Evolutionary conservation across 768 basidiomycete genomes (phyloP).

Genomic region (Suillus subluteus): DNA sequence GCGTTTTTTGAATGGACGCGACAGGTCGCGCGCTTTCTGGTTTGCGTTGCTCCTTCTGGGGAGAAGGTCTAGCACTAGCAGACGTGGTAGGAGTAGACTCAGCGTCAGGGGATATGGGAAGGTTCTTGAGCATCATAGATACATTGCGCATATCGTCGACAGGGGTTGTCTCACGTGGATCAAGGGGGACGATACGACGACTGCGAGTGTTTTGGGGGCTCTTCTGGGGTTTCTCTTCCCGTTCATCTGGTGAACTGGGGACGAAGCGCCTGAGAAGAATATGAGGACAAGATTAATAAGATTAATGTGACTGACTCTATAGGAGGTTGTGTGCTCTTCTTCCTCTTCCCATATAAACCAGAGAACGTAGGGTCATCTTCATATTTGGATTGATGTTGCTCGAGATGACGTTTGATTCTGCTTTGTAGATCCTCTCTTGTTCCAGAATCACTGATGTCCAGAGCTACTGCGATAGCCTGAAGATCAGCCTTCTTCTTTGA

Average conservation of each 20-base stretch:
- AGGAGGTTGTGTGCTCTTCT: conserved; percentile 34
- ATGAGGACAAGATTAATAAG: background rate
- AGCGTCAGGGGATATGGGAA: conserved; percentile 42
- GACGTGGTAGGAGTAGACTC: conserved; percentile 14
- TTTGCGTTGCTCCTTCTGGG: conserved; percentile 19
- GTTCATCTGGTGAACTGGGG: conserved; percentile 20
- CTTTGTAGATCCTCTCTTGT: conserved; percentile 65
- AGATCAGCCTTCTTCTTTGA: conserved; percentile 74
- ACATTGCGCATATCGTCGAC: conserved; percentile 52
- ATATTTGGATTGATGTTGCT: conserved; percentile 52
- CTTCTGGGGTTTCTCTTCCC: conserved; percentile 12
- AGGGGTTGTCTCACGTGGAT: conserved; percentile 47
- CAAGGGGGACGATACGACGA: conserved; percentile 22
- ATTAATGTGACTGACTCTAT: conserved; percentile 16
- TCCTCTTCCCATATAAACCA: conserved; percentile 51
- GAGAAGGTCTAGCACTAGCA: conserved; percentile 18
- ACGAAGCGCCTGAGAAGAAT: conserved; percentile 19
- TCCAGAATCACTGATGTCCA: conserved; percentile 55
- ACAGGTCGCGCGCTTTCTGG: conserved; percentile 10
- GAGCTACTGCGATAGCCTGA: conserved; percentile 59
- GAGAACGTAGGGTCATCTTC: conserved; percentile 61
- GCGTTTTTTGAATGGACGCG: conserved; percentile 33
- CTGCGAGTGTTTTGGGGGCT: conserved; percentile 26
- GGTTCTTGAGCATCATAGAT: conserved; percentile 54
- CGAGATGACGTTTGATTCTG: conserved; percentile 68